Conservation (phyloP, 352 stramenopile species). For the Phytopythium montanum region DNA sequence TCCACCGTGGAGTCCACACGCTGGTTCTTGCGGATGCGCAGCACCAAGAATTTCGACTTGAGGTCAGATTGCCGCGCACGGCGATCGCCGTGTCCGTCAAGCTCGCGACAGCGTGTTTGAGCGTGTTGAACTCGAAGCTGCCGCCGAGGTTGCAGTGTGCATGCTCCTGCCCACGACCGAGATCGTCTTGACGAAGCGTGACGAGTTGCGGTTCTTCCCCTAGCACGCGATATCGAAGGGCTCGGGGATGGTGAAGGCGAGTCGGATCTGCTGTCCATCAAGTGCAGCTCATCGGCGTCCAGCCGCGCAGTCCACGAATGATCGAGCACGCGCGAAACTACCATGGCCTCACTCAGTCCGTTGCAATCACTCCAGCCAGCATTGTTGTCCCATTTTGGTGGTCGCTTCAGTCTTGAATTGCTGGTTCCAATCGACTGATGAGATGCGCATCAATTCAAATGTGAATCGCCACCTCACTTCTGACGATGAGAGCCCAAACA, state of each 20-base stretch:
- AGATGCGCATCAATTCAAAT: no score
- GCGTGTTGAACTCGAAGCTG: slow-evolving; percentile 68
- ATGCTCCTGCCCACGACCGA: slow-evolving; percentile 80
- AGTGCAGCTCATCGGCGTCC: slow-evolving; percentile 57
- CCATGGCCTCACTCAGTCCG: no score
- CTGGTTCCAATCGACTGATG: no score
- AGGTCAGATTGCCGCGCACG: slow-evolving; percentile 71
- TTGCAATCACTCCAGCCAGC: no score
- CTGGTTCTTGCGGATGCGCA: slow-evolving; percentile 78
- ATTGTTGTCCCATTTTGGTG: no score
- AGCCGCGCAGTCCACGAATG: no score
- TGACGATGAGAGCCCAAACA: no score
- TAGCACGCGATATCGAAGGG: slow-evolving; percentile 68
- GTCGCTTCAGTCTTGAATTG: no score
- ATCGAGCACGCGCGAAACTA: no score
- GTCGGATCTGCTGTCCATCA: slow-evolving; percentile 81
- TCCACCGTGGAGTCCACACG: no score
- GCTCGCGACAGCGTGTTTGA: slow-evolving; percentile 41
- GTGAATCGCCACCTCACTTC: no score
- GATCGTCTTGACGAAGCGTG: slow-evolving; percentile 81
- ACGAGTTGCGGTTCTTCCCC: slow-evolving; percentile 65
- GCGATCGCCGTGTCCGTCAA: slow-evolving; percentile 49
- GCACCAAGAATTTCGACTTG: slow-evolving; percentile 76
- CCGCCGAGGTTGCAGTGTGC: slow-evolving; percentile 70
- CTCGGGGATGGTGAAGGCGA: slow-evolving; percentile 78